Evolutionary conservation across 352 stramenopile species (phyloP), one percentile per base, ranked within the genome.

Genomic region (Globisporangium carolinianum): DNA sequence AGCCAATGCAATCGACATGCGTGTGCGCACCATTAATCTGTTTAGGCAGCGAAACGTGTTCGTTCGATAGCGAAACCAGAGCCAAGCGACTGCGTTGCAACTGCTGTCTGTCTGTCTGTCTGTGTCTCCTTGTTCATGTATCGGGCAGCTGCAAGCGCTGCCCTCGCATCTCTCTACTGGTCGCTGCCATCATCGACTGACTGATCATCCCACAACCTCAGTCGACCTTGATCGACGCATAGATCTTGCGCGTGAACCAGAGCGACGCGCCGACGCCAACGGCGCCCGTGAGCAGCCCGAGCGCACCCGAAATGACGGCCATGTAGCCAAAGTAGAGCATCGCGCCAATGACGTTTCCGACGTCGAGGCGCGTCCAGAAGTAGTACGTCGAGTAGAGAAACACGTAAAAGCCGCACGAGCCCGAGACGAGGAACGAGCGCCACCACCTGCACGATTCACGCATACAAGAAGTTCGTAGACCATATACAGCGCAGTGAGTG

Each of bases 321-420:
- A 99, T 99, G 87, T 99, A 99, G 37, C 91, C 96, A 60, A 99
- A 98, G 88, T 99, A 99, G 51, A 91, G 79, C 82, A 93, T 94
- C 15, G 86, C 79, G 51, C 82, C 79, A 50, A 94, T 95, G 57
- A 98, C 83, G 57, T 96, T 96, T 55, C 87, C 95, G 42, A 97
- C 89, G 68, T 99, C 89, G 57, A 99, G 75, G 57, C 82, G 80
- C 66, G 96, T 97, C 66, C 82, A 90, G 72, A 98, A 99, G 85
- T 99, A 99, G 57, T 99, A 91, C 63, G 96, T 91, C 56, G 96
- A 98, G 85, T 99, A 99, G 15, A 98, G 73, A 66, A 99, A 99
- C 65, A 99, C 95, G 76, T 99, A 99, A 46, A 94, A 67, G 37
- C 93, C 97, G 50, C 97, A 99, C 9, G 94, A 95, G 39, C 96